phyloP scores from a whole-genome alignment of 805 yeast genomes.

The Tetrapisispora taiwanensis region DNA sequence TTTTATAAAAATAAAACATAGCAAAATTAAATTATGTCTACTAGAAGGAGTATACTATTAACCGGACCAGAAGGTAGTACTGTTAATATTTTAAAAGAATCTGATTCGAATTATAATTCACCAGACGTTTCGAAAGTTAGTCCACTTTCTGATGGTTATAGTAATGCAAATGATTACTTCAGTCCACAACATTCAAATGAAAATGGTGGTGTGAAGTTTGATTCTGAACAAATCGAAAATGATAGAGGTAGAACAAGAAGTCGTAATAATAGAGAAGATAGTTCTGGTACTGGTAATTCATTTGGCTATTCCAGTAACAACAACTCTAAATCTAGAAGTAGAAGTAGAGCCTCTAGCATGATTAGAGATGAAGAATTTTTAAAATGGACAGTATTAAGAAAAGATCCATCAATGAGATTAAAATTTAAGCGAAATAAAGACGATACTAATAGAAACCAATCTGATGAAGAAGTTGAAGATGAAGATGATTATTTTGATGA shows the following conservation, averaged over 20 bases:
- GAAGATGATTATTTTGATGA: conserved; percentile 32
- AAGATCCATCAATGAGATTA: conserved; percentile 65
- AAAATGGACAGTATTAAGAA: conserved; percentile 58
- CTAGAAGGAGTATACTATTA: conserved; percentile 17
- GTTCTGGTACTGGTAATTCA: neutral
- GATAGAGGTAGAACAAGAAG: conserved; percentile 24
- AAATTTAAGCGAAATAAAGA: conserved; percentile 13
- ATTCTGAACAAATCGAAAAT: conserved; percentile 21
- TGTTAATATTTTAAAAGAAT: neutral
- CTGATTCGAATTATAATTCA: too few relatives aligned
- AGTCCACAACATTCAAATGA: neutral
- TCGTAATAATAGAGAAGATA: conserved; percentile 5
- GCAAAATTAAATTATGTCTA: conserved; percentile 4
- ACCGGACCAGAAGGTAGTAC: conserved; percentile 16
- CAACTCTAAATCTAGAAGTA: conserved; percentile 18
- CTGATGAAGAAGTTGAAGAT: conserved; percentile 12
- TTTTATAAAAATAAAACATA: too few relatives aligned
- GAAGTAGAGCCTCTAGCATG: conserved; percentile 22
- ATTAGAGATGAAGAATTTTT: conserved; percentile 32
- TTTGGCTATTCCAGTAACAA: neutral
- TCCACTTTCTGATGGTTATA: neutral
- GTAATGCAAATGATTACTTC: neutral
- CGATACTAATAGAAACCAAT: conserved; percentile 11
- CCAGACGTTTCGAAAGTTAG: neutral
- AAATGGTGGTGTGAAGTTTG: conserved; percentile 18